Conservation (phyloP, 352 stramenopile genomes). For the Phytopythium kandeliae region DNA sequence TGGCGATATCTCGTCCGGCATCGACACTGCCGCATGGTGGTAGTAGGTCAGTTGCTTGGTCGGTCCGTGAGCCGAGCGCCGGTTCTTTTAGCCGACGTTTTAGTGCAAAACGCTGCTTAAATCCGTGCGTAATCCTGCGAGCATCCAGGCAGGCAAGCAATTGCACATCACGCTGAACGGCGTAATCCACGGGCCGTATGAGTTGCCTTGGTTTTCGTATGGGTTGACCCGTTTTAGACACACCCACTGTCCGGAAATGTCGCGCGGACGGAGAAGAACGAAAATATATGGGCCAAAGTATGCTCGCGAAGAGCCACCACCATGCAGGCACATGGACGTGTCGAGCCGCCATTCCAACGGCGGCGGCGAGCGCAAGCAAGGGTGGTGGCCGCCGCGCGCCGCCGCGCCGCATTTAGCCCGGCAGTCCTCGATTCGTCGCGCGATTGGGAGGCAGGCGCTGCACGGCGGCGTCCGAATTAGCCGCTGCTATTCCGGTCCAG, state of each 20-base stretch:
- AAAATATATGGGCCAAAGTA: background rate
- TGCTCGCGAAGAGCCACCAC: background rate
- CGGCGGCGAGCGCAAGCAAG: too few species aligned
- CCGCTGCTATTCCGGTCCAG: background rate
- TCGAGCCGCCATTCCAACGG: background rate
- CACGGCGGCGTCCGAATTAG: background rate
- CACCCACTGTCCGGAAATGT: background rate
- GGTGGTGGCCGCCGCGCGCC: background rate
- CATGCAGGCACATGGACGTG: background rate
- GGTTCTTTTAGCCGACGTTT: too few species aligned
- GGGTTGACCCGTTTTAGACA: background rate
- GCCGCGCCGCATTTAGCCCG: background rate
- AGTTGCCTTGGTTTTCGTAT: slow-evolving; percentile 4
- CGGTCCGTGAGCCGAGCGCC: too few species aligned
- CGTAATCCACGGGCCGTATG: background rate
- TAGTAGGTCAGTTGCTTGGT: too few species aligned
- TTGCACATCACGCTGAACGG: background rate
- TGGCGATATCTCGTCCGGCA: too few species aligned
- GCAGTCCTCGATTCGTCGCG: background rate
- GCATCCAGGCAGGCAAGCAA: too few species aligned
- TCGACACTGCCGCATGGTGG: too few species aligned
- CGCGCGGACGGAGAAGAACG: background rate
- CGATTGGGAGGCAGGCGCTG: background rate
- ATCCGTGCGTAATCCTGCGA: slow-evolving; percentile 1
- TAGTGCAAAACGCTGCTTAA: too few species aligned